Evolutionary conservation across 805 yeast genomes (phyloP).

Genomic region (Ogataea henricii): DNA sequence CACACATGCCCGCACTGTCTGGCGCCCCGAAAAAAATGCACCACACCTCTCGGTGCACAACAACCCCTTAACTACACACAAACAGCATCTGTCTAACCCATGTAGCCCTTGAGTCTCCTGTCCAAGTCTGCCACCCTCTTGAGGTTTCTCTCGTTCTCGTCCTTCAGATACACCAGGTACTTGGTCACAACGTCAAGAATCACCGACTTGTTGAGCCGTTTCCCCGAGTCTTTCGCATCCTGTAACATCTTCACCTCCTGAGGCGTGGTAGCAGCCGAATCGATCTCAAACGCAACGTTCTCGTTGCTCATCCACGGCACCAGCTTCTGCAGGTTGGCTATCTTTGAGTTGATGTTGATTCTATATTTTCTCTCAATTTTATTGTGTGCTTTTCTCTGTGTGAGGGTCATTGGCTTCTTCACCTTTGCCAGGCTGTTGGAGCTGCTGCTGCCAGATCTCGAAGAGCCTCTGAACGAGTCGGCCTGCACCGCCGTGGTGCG

Average conservation of each 20-base stretch:
- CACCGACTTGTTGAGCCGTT: slow-evolving; percentile 63
- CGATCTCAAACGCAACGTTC: slow-evolving; percentile 64
- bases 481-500: not conserved
- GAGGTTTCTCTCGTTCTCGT: slow-evolving; percentile 41
- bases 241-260: slow-evolving; percentile 11
- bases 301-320: slow-evolving; percentile 70
- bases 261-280: slow-evolving; percentile 23
- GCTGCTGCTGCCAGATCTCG: not conserved
- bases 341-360: slow-evolving; percentile 70
- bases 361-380: slow-evolving; percentile 71
- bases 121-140: slow-evolving; percentile 27
- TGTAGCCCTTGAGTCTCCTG: slow-evolving; percentile 26
- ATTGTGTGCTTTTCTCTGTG: slow-evolving; percentile 71
- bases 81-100: slow-evolving; percentile 1
- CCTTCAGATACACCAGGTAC: slow-evolving; percentile 56
- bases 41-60: not conserved
- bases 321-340: slow-evolving; percentile 63
- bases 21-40: too few species aligned
- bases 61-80: too few species aligned
- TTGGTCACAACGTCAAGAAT: slow-evolving; percentile 69
- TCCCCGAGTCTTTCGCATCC: slow-evolving; percentile 23
- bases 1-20: too few species aligned
- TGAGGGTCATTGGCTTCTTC: slow-evolving; percentile 33
- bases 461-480: not conserved
- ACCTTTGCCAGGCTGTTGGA: slow-evolving; percentile 12